These are phyloP conservation scores for Colletotrichum spinosum DNA, from an alignment of 2,329 filamentous ascomycete species.

Conservation along the genomic window DNA sequence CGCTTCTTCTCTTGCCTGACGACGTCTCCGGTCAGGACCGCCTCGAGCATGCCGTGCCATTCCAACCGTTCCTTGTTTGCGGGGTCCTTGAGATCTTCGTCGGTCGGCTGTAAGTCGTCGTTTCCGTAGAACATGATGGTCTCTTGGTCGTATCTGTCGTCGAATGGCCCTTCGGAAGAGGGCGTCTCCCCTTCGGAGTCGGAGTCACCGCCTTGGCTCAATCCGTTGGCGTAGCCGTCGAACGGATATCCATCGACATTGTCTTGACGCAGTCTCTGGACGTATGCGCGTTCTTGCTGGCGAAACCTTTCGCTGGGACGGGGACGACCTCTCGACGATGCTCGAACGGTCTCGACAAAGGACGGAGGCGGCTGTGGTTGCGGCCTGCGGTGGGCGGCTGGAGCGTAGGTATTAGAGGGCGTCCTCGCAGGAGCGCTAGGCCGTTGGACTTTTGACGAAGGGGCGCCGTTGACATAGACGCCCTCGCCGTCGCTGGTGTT, in stretches of 20 bases:
- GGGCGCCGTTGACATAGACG: conserved; percentile 42
- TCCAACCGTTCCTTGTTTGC: conserved; percentile 91
- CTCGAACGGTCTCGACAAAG: conserved; percentile 58
- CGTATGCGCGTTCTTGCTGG: conserved; percentile 93
- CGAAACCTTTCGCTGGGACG: conserved; percentile 65
- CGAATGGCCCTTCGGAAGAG: conserved; percentile 83
- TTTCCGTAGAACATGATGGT: conserved; percentile 93
- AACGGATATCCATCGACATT: conserved; percentile 58
- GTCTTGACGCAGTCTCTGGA: conserved; percentile 89
- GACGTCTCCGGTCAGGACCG: conserved; percentile 94
- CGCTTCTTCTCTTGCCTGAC: conserved; percentile 98
- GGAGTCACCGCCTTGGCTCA: conserved; percentile 70
- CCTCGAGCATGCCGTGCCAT: conserved; percentile 98
- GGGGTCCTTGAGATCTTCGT: conserved; percentile 90
- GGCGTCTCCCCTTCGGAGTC: conserved; percentile 93
- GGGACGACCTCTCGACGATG: conserved; percentile 65
- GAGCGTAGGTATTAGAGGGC: conserved; percentile 84
- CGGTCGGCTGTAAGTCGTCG: conserved; percentile 87
- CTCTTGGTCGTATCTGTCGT: conserved; percentile 91
- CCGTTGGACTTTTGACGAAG: conserved; percentile 66
- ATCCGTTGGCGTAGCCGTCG: conserved; percentile 69
- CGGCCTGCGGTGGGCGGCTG: conserved; percentile 69
- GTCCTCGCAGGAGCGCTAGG: conserved; percentile 78
- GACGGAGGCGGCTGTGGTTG: conserved; percentile 51
- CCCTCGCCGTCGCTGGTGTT: conserved; percentile 42